Conservation (phyloP, 148 eudicot species). For the Rhododendron ovatum region DNA sequence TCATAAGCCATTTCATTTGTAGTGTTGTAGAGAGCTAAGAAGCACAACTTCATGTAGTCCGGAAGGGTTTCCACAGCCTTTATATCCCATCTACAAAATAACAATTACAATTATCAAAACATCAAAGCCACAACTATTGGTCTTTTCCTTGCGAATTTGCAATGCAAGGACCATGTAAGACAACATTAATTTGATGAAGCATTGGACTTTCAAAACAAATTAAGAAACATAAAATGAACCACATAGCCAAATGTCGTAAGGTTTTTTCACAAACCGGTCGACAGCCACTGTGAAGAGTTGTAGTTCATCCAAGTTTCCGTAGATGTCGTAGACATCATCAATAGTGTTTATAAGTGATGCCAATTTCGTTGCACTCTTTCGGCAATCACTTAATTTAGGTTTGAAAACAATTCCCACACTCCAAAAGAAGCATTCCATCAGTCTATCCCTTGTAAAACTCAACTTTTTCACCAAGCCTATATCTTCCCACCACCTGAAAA, state of each 20-base stretch:
- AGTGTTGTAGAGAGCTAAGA: slow-evolving; percentile 22
- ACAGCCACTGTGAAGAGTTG: not conserved
- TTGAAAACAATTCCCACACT: slow-evolving; percentile 4
- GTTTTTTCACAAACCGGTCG: no score
- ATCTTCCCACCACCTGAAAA: slow-evolving; percentile 16
- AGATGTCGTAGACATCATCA: slow-evolving; percentile 33
- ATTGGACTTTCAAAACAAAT: not conserved
- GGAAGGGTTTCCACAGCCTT: slow-evolving; percentile 12
- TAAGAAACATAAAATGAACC: not conserved
- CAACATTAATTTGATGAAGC: not conserved
- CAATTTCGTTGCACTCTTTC: slow-evolving; percentile 17
- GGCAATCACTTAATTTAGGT: slow-evolving; percentile 10
- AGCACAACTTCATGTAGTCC: slow-evolving; percentile 26
- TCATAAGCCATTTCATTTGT: slow-evolving; percentile 25
- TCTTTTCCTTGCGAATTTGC: not conserved
- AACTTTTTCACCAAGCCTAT: not conserved
- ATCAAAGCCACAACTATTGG: not conserved
- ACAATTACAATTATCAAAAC: not conserved
- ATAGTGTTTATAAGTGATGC: slow-evolving; percentile 2
- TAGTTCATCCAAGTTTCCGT: slow-evolving; percentile 30
- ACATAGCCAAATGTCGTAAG: not conserved
- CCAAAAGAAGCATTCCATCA: slow-evolving; percentile 11
- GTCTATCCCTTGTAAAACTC: slow-evolving; percentile 17
- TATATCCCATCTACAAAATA: slow-evolving; percentile 17
- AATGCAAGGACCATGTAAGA: not conserved